A percentile compares a stretch with the other conserved stretches of the same genome.
phyloP scores from a whole-genome alignment of 1,284 basidiomycete genomes.

The Xerocomus alliaceus region DNA sequence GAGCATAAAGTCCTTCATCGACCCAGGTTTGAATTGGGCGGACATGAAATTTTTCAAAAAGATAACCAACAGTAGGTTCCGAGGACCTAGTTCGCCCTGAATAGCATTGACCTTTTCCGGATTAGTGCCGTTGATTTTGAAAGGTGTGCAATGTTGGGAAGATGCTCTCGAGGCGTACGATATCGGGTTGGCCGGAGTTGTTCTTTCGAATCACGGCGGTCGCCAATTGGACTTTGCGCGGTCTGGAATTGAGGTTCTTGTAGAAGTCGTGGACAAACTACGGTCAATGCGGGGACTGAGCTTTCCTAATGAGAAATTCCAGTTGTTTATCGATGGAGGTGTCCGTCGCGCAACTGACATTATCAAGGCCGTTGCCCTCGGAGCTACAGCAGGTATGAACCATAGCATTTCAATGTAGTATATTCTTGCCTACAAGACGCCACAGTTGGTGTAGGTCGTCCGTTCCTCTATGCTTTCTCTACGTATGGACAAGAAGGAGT shows the following conservation, averaged over 20 bases:
- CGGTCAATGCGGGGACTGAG: conserved; percentile 66
- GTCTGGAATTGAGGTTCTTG: conserved; percentile 89
- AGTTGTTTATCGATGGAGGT: conserved; percentile 92
- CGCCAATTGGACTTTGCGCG: conserved; percentile 92
- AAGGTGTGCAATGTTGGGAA: conserved; percentile 95
- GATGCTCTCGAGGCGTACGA: conserved; percentile 92
- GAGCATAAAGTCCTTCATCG: conserved; percentile 85
- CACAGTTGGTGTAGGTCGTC: conserved; percentile 77
- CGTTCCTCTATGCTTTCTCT: conserved; percentile 90
- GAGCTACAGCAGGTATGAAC: conserved; percentile 81
- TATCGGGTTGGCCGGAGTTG: conserved; percentile 80
- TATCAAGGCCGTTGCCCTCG: conserved; percentile 90
- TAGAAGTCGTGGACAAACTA: conserved; percentile 83
- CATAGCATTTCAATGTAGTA: not conserved
- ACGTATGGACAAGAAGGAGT: conserved; percentile 87
- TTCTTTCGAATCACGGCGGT: conserved; percentile 92
- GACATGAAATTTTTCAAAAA: conserved; percentile 89
- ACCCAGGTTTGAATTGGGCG: conserved; percentile 86
- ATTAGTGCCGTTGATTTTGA: conserved; percentile 88
- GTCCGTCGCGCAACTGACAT: conserved; percentile 92
- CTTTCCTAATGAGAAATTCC: conserved; percentile 74
- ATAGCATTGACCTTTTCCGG: not conserved
- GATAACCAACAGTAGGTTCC: conserved; percentile 78
- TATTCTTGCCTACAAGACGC: conserved; percentile 5
- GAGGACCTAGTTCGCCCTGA: not conserved